Evolutionary conservation across 257 asterid genomes (phyloP).

Genomic region (Fraxinus anomala): DNA sequence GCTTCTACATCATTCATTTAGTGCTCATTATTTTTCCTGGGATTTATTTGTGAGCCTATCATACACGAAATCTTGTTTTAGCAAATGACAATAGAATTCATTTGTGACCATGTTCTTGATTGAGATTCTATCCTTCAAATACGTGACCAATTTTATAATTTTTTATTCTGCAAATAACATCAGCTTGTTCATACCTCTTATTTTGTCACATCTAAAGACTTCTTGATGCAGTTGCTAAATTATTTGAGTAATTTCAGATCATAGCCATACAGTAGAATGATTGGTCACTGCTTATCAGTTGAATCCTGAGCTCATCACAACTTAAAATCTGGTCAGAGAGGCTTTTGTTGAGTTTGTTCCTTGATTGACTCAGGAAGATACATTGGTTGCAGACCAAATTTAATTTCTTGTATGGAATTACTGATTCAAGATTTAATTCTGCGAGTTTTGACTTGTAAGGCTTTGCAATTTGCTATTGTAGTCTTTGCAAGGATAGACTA

Average conservation of each 20-base stretch:
- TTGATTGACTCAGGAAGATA: background rate
- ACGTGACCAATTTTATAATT: background rate
- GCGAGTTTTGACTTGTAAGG: background rate
- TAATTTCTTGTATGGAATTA: background rate
- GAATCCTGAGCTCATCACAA: background rate
- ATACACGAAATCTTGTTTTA: background rate
- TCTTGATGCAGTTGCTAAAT: background rate
- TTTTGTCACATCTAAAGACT: background rate
- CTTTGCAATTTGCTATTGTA: background rate
- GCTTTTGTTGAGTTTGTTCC: background rate
- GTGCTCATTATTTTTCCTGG: slow-evolving; percentile 5
- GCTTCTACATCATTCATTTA: background rate
- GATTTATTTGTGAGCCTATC: background rate
- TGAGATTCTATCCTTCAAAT: background rate
- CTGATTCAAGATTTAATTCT: background rate
- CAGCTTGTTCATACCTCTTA: background rate
- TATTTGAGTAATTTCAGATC: background rate
- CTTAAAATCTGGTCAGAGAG: background rate
- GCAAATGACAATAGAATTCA: background rate
- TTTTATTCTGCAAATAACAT: background rate
- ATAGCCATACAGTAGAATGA: background rate
- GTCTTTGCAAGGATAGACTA: background rate
- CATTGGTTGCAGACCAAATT: background rate
- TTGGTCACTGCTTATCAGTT: background rate
- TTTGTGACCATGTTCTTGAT: background rate